Conservation (phyloP, 768 basidiomycete genomes). For the Trametes villosa region DNA sequence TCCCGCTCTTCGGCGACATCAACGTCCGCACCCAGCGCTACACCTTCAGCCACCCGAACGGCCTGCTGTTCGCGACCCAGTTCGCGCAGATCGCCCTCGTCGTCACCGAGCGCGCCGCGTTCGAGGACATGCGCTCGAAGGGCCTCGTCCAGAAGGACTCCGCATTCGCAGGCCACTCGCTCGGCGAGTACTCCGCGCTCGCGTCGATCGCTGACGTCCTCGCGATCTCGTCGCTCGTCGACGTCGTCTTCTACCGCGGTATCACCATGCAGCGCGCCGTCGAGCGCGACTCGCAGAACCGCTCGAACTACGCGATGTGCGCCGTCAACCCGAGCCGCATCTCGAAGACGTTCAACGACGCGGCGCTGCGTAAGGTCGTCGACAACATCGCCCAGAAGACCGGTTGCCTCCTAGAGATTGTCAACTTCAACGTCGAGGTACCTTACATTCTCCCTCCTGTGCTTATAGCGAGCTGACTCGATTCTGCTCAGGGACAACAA, state of each 20-base stretch:
- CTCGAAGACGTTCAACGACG: conserved; percentile 91
- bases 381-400: conserved; percentile 82
- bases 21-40: conserved; percentile 93
- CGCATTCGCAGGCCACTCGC: conserved; percentile 96
- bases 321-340: conserved; percentile 98
- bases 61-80: conserved; percentile 96
- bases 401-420: conserved; percentile 90
- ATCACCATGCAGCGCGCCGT: conserved; percentile 99
- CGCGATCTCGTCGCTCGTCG: conserved; percentile 92
- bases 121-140: conserved; percentile 97
- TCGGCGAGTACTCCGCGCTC: conserved; percentile 98
- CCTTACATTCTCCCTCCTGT: conserved; percentile 19
- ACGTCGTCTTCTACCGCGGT: conserved; percentile 99
- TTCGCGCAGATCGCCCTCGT: conserved; percentile 99
- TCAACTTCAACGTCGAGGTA: conserved; percentile 95
- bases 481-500: conserved; percentile 83
- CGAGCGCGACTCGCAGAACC: conserved; percentile 89
- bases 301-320: conserved; percentile 98
- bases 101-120: conserved; percentile 97
- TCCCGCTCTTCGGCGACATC: conserved; percentile 96
- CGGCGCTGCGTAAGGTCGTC: conserved; percentile 95
- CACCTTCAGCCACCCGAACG: conserved; percentile 97
- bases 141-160: conserved; percentile 93
- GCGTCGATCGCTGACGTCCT: conserved; percentile 98
- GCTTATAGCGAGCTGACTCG: neutral